A percentile compares a stretch with the other conserved stretches of the same genome.
Evolutionary conservation across 1,284 basidiomycete genomes (phyloP).

Genomic region (Athelia sp.): DNA sequence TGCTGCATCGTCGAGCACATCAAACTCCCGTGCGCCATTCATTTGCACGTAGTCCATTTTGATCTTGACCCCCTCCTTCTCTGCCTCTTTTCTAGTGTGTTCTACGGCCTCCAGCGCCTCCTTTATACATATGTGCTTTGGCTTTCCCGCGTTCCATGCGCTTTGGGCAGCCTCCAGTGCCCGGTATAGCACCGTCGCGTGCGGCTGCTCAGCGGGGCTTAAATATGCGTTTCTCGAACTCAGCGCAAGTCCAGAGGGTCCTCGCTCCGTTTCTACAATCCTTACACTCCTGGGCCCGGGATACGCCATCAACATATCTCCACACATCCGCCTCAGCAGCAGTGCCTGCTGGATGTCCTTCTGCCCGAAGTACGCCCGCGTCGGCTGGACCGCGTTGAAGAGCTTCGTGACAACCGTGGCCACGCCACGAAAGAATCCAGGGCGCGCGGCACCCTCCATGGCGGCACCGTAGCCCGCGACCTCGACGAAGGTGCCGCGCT

Average conservation of each 20-base stretch:
- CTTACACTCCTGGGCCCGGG: constrained; percentile 67
- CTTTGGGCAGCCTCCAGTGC: constrained; percentile 58
- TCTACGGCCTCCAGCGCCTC: constrained; percentile 32
- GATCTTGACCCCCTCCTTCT: constrained; percentile 53
- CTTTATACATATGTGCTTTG: constrained; percentile 51
- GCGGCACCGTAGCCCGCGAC: constrained; percentile 83
- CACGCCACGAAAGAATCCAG: constrained; percentile 94
- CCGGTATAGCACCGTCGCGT: constrained; percentile 65
- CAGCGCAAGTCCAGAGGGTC: constrained; percentile 70
- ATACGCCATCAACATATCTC: constrained; percentile 78
- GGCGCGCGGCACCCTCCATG: constrained; percentile 83
- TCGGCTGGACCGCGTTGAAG: constrained; percentile 91
- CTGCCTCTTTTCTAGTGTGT: constrained; percentile 23
- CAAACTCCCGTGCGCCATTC: constrained; percentile 79
- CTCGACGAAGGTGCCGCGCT: constrained; percentile 88
- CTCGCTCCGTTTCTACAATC: constrained; percentile 82
- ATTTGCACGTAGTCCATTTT: constrained; percentile 85
- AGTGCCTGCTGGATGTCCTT: constrained; percentile 98
- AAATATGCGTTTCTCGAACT: constrained; percentile 93
- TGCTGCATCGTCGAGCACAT: constrained; percentile 29
- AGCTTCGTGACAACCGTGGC: constrained; percentile 94
- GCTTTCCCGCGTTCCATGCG: constrained; percentile 47
- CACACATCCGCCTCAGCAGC: constrained; percentile 77
- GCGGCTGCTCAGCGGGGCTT: constrained; percentile 51
- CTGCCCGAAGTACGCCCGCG: constrained; percentile 93